These are phyloP conservation scores for Fusarium tupiense DNA, from an alignment of 2,329 filamentous ascomycete species.

Conservation along the genomic window DNA sequence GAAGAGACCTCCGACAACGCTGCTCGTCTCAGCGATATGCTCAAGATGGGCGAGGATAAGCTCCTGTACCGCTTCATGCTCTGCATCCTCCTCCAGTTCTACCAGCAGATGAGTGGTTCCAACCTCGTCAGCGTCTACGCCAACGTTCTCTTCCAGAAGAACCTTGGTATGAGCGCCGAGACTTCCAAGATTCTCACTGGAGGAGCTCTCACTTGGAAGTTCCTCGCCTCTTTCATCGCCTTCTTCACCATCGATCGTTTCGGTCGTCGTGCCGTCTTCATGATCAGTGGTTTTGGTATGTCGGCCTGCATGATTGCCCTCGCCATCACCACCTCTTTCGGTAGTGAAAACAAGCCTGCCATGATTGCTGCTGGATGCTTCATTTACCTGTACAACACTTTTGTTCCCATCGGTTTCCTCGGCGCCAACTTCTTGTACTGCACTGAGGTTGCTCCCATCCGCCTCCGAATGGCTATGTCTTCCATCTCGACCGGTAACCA, in stretches of 20 bases:
- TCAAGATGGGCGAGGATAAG: constrained; percentile 61
- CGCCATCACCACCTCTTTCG: constrained; percentile 40
- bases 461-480: constrained; percentile 56
- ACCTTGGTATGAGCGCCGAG: constrained; percentile 35
- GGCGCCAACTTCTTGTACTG: constrained; percentile 70
- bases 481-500: constrained; percentile 62
- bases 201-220: constrained; percentile 47
- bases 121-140: constrained; percentile 46
- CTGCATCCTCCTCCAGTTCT: constrained; percentile 47
- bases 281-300: constrained; percentile 42
- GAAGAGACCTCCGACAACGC: constrained; percentile 52
- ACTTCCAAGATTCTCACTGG: constrained; percentile 41
- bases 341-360: constrained; percentile 35
- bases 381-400: constrained; percentile 74
- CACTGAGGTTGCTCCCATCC: constrained; percentile 62
- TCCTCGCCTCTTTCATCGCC: constrained; percentile 42
- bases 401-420: constrained; percentile 72
- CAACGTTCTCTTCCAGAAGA: constrained; percentile 44
- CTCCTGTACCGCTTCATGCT: constrained; percentile 56
- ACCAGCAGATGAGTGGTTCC: constrained; percentile 44
- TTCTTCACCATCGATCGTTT: constrained; percentile 46
- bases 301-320: constrained; percentile 42
- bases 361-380: constrained; percentile 50
- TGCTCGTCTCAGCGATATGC: constrained; percentile 54
- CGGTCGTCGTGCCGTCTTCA: constrained; percentile 41